Evolutionary conservation across 169 alveolate species (phyloP).

Genomic region (Eimeria brunetti): DNA sequence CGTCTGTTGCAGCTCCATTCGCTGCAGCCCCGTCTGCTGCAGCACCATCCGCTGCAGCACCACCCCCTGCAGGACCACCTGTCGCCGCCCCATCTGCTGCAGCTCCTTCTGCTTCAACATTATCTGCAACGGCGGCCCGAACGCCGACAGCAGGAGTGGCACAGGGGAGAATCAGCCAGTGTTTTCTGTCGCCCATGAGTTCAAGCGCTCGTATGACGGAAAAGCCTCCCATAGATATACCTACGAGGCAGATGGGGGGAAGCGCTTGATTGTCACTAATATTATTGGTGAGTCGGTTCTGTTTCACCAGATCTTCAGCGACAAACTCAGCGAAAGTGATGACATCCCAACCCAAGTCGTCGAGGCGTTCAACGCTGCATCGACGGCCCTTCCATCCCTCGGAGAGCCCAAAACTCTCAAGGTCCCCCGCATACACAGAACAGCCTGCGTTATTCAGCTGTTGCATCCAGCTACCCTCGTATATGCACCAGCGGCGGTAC

Average conservation of each 20-base stretch:
- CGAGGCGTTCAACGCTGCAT: constrained; percentile 74
- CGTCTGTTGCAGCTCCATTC: neutral
- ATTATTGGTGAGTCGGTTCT: neutral
- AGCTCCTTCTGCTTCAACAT: neutral
- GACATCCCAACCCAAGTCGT: constrained; percentile 77
- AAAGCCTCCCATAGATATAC: constrained; percentile 81
- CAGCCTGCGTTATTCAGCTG: constrained; percentile 75
- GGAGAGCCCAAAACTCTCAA: constrained; percentile 82
- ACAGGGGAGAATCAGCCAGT: constrained; percentile 41
- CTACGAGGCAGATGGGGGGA: constrained; percentile 77
- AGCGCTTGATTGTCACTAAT: neutral
- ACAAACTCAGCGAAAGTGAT: constrained; percentile 58
- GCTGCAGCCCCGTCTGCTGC: neutral
- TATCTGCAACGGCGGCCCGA: neutral
- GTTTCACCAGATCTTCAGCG: neutral
- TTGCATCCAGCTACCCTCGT: constrained; percentile 82
- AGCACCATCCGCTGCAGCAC: neutral
- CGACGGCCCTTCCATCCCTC: constrained; percentile 82
- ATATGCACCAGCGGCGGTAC: constrained; percentile 51
- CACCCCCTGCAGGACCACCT: neutral
- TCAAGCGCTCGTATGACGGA: constrained; percentile 69
- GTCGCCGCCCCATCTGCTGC: neutral
- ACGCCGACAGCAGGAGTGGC: neutral
- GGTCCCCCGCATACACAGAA: constrained; percentile 78
- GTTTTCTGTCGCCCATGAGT: constrained; percentile 47